Conservation (phyloP, 805 yeast genomes). For the Kregervanrija delftensis region DNA sequence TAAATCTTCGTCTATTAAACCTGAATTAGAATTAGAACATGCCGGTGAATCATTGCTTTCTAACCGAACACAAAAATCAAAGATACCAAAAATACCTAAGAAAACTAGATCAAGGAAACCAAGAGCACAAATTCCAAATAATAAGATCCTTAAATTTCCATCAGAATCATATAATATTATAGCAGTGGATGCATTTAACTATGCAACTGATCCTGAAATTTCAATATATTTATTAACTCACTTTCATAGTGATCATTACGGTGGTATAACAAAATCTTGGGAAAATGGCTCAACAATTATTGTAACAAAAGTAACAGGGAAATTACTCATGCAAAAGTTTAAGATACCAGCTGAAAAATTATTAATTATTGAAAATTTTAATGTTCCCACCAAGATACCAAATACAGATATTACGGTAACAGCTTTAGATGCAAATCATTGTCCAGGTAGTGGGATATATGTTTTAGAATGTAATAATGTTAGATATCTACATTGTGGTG, state of each 20-base stretch:
- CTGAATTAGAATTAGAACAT: no score
- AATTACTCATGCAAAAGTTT: slow-evolving; percentile 46
- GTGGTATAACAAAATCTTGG: slow-evolving; percentile 80
- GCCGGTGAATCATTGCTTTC: no score
- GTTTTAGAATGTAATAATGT: slow-evolving; percentile 46
- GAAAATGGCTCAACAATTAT: slow-evolving; percentile 54
- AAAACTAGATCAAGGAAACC: slow-evolving; percentile 24
- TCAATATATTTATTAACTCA: slow-evolving; percentile 62
- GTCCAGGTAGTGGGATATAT: slow-evolving; percentile 91
- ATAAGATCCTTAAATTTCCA: slow-evolving; percentile 44
- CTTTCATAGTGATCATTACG: slow-evolving; percentile 92
- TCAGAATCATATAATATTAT: slow-evolving; percentile 20
- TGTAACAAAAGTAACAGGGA: slow-evolving; percentile 65
- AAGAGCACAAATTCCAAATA: slow-evolving; percentile 35
- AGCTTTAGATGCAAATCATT: slow-evolving; percentile 83
- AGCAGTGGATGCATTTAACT: slow-evolving; percentile 65
- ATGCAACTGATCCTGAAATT: slow-evolving; percentile 38
- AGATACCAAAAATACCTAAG: not conserved
- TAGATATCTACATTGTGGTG: slow-evolving; percentile 79
- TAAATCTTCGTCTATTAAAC: no score
- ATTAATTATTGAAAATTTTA: slow-evolving; percentile 32
- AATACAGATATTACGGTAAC: slow-evolving; percentile 46
- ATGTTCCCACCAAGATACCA: slow-evolving; percentile 32
- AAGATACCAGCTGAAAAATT: slow-evolving; percentile 39
- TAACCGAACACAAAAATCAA: no score